Evolutionary conservation across 345 rosid species (phyloP), one percentile per base, ranked within the genome.

Genomic region (Turritis glabra): DNA sequence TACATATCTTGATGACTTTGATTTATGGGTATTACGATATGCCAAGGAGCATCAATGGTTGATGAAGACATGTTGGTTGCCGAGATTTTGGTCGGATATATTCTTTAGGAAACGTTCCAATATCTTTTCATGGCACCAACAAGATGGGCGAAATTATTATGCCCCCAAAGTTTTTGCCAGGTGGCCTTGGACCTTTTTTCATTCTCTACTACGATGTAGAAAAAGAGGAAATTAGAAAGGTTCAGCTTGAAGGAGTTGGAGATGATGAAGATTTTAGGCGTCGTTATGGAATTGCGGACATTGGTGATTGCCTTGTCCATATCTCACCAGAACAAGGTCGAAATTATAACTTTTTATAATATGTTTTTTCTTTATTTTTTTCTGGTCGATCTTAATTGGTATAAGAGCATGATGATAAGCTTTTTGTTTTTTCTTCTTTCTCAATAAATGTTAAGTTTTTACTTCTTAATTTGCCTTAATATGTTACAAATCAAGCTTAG

Each of bases 251-350:
- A 52, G 73, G 63, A 17, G 0, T 68, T 40, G 73, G 18, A 56
- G 64, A 56, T 54, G 62, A 35, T 67, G 60, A 67, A 52, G 50
- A 26, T 8, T 68, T 69, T 56, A 41, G 64, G 19, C 29, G 44
- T 47, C 27, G 43, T 29, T 69, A 69, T 29, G 40, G 54, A 64
- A 40, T 67, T 53, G 62, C 14, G 18, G 26, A 38, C 26, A 25
- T 17, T 38, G 52, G 62, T 38, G 14, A 40, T 12, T 54, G 72
- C 27, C 18, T 53, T 1, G 27, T 68, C 14, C 11, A 53, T 38
- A 68, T 54, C 14, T 68, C 52, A 13, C 27, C 50, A 17, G 52
- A 53, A 12, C 3, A 17, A 26, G 12, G 37, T 26, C 62, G 1
- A 38, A 68, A 40, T 7, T 43, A 43, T 40, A 40, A 6, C 17